These are phyloP conservation scores for Apiotrichum akiyoshidainum DNA, from an alignment of 1,284 basidiomycete genomes.

Conservation along the genomic window DNA sequence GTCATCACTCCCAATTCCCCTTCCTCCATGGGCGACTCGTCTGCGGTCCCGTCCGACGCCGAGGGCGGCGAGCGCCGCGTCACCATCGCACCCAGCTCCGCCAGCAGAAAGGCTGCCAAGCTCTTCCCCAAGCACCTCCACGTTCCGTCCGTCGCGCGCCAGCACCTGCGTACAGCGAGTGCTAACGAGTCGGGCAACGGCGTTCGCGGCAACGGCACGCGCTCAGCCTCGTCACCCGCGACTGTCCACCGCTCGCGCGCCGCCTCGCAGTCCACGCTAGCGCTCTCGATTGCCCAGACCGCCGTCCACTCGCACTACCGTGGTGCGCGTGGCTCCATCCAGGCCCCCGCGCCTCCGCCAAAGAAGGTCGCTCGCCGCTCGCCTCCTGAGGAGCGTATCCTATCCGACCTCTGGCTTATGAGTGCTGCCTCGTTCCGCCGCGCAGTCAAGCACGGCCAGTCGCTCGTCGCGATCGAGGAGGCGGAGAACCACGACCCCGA, in stretches of 20 bases:
- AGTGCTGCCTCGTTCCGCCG: conserved; percentile 90
- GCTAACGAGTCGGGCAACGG: not conserved
- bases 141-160: conserved; percentile 27
- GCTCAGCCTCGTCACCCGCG: not conserved
- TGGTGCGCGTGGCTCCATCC: conserved; percentile 10
- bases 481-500: conserved; percentile 84
- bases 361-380: conserved; percentile 44
- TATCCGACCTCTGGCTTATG: conserved; percentile 89
- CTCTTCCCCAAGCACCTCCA: conserved; percentile 45
- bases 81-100: not conserved
- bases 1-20: not conserved
- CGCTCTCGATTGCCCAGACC: conserved; percentile 58
- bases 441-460: conserved; percentile 81
- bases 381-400: conserved; percentile 65
- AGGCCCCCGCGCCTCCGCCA: conserved; percentile 29
- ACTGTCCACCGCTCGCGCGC: conserved; percentile 18
- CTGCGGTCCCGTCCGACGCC: conserved; percentile 7
- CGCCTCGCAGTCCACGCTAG: conserved; percentile 26
- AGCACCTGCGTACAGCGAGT: not conserved
- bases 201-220: not conserved
- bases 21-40: conserved; percentile 13
- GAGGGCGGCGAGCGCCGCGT: conserved; percentile 6
- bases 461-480: conserved; percentile 86
- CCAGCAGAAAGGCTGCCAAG: conserved; percentile 11
- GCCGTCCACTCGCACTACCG: conserved; percentile 74